Evolutionary conservation across 208 protist species (phyloP), one percentile per base, ranked within the genome.

Genomic region (Leptomonas seymouri): DNA sequence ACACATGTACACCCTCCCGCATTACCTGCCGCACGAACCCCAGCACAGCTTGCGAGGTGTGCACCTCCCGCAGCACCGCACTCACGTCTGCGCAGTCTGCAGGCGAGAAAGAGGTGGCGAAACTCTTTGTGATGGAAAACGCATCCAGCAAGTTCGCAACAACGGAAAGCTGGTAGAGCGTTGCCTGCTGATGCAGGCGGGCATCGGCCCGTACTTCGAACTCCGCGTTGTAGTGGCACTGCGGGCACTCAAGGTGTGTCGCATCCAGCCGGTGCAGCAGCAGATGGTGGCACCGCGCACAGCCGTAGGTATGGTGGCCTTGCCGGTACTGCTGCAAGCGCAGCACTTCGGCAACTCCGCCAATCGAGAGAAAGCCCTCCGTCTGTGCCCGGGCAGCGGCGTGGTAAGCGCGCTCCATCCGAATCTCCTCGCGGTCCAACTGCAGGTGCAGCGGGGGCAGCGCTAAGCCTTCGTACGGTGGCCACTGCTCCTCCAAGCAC

Each of bases 161-260:
- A 9, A 81, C 59, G 23, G 85, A 84, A 3, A 89, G 66, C 69
- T 92, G 90, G 49, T 84, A 94, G 0, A 96, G 76, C 41, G 65
- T 59, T 36, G 73, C 67, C 34, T 72, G 80, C 49, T 96, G 91
- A 50, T 86, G 87, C 34, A 70, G 78, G 25, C 45, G 60, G 20
- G 71, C 45, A 61, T 77, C 66, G 20, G 67, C 81, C 30, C 76
- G 65, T 0, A 91, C 18, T 50, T 88, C 84, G 39, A 88, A 91
- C 59, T 93, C 85, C 11, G 78, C 82, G 63, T 89, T 93, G 73
- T 89, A 94, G 69, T 88, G 84, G 73, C 91, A 96, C 44, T 69
- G 69, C 15, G 74, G 54, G 59, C 91, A 96, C 45, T 62, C 56
- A 27, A 93, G 65, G 41, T 77, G 53, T 8, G 66, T 81, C 23